A percentile compares a stretch with the other conserved stretches of the same genome.
phyloP scores from a whole-genome alignment of 305 asterid species.

The Solanum chacoense region DNA sequence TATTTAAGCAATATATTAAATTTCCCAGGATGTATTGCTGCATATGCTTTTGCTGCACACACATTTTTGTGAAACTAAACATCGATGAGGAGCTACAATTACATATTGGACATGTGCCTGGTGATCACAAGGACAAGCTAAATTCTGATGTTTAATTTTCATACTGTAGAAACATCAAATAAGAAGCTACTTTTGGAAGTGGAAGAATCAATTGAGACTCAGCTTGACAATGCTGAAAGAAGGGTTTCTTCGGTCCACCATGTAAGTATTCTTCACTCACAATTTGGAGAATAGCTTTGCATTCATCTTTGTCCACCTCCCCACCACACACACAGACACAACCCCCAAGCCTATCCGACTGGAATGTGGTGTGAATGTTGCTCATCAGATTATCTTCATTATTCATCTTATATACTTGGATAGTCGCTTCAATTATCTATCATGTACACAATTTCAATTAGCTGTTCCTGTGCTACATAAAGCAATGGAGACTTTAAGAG shows the following conservation, averaged over 20 bases:
- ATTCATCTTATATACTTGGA: background rate
- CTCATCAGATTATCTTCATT: background rate
- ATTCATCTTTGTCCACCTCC: background rate
- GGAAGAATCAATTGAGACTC: conserved; percentile 53
- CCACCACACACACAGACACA: no score
- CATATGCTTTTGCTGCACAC: background rate
- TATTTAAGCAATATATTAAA: background rate
- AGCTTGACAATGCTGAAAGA: conserved; percentile 58
- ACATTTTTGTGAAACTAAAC: background rate
- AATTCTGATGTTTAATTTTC: background rate
- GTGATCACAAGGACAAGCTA: background rate
- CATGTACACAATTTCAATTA: background rate
- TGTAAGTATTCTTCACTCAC: conserved; percentile 36
- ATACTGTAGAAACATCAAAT: conserved; percentile 44
- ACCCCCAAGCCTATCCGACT: background rate
- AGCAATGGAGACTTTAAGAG: background rate
- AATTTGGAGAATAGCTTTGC: background rate
- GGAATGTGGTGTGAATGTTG: background rate
- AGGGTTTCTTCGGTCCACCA: conserved; percentile 52
- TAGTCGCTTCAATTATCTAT: background rate
- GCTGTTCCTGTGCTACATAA: background rate
- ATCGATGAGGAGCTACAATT: background rate
- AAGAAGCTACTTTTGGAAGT: conserved; percentile 41
- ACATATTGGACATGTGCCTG: background rate
- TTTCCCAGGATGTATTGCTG: background rate